These are phyloP conservation scores for Ichthyophthirius multifiliis DNA, from an alignment of 169 alveolate species.

Conservation along the genomic window DNA sequence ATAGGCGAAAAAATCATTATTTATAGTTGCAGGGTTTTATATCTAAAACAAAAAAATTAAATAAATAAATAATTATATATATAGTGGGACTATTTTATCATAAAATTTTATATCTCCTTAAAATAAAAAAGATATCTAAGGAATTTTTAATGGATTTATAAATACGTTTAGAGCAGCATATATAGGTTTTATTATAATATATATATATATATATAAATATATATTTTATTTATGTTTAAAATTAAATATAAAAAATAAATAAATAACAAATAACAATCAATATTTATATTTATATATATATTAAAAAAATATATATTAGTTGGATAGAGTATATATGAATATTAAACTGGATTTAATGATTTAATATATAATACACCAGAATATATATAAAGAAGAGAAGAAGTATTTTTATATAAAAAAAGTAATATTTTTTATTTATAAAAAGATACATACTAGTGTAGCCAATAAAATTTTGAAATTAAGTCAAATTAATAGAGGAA, in stretches of 20 bases:
- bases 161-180: slow-evolving; percentile 53
- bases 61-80: no score
- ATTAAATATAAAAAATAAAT: neutral
- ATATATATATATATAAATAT: no score
- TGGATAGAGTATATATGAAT: slow-evolving; percentile 46
- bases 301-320: slow-evolving; percentile 29
- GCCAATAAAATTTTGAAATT: slow-evolving; percentile 53
- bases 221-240: no score
- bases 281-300: neutral
- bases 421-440: neutral
- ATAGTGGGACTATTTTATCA: no score
- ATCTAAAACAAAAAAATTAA: no score
- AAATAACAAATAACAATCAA: neutral
- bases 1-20: no score
- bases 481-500: slow-evolving; percentile 55
- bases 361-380: slow-evolving; percentile 55
- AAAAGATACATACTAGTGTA: slow-evolving; percentile 50
- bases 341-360: slow-evolving; percentile 40
- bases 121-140: neutral
- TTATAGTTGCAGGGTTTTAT: no score
- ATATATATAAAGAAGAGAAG: slow-evolving; percentile 22
- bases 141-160: slow-evolving; percentile 28
- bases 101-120: no score
- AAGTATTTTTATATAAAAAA: slow-evolving; percentile 4
- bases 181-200: no score